phyloP scores from a whole-genome alignment of 106 monocot genomes.

The Ottelia alismoides region DNA sequence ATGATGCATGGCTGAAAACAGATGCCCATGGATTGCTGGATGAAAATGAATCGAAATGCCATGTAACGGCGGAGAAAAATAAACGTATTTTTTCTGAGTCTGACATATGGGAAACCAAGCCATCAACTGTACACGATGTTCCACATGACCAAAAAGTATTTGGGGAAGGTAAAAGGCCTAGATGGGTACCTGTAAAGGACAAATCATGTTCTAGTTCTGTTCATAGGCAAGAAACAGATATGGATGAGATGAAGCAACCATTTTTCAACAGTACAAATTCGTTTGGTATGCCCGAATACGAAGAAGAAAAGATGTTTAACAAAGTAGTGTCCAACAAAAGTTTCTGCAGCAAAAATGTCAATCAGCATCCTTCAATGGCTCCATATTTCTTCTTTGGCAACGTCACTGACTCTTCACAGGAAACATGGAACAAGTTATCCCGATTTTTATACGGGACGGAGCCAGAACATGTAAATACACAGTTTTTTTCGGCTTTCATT shows the following conservation, averaged over 20 bases:
- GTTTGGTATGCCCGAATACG: not conserved
- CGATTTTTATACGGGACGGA: conserved; percentile 51
- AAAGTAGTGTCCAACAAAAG: conserved; percentile 12
- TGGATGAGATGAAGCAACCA: not conserved
- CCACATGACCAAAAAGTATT: conserved; percentile 23
- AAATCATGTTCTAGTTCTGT: conserved; percentile 5
- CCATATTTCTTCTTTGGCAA: conserved; percentile 77
- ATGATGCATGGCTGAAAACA: no score
- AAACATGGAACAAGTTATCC: conserved; percentile 62
- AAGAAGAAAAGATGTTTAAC: conserved; percentile 4
- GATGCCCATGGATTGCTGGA: no score
- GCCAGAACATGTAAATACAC: conserved; percentile 50
- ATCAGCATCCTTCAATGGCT: conserved; percentile 12
- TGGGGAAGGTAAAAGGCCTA: conserved; percentile 33
- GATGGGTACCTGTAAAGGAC: conserved; percentile 14
- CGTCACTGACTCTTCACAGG: conserved; percentile 41
- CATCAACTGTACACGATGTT: conserved; percentile 13
- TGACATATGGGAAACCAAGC: conserved; percentile 11
- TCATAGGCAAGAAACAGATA: conserved; percentile 2
- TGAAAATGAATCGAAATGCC: no score
- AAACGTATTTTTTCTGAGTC: no score
- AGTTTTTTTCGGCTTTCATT: conserved; percentile 70
- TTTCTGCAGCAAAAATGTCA: conserved; percentile 4
- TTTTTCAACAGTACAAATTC: not conserved
- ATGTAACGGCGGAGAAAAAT: no score